These are phyloP conservation scores for Pseudonectria foliicola DNA, from an alignment of 2,329 filamentous ascomycete genomes.

Conservation along the genomic window DNA sequence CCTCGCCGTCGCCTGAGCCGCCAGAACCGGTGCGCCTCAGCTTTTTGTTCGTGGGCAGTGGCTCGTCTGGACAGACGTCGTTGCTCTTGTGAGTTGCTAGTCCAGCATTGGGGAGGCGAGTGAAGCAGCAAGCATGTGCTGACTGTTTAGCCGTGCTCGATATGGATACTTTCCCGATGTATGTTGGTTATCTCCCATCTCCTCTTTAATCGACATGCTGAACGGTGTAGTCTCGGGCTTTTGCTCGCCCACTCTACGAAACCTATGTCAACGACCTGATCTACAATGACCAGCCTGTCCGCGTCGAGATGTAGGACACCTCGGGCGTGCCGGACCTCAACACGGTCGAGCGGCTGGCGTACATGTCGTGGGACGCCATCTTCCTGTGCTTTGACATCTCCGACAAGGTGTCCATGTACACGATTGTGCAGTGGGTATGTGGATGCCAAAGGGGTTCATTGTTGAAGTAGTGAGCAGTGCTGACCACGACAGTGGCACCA, in stretches of 20 bases:
- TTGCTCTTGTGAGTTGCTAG: constrained; percentile 28
- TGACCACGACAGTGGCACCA: constrained; percentile 23
- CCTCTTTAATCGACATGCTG: constrained; percentile 1
- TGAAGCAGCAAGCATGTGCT: neutral
- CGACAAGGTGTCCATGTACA: constrained; percentile 26
- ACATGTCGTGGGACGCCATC: constrained; percentile 30
- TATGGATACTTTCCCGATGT: constrained; percentile 33
- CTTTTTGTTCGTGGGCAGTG: constrained; percentile 31
- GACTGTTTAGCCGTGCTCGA: constrained; percentile 25
- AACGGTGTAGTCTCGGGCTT: constrained; percentile 23
- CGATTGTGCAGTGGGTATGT: constrained; percentile 30
- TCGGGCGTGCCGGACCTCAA: constrained; percentile 32
- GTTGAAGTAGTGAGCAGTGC: no score
- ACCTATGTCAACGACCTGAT: constrained; percentile 24
- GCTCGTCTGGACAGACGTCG: constrained; percentile 28
- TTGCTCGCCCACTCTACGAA: constrained; percentile 29
- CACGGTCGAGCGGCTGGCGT: constrained; percentile 26
- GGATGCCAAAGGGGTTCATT: fast-evolving
- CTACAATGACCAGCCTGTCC: constrained; percentile 19
- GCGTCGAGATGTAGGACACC: constrained; percentile 33
- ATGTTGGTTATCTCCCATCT: constrained; percentile 6
- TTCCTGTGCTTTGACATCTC: constrained; percentile 34
- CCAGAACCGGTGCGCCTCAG: constrained; percentile 22
- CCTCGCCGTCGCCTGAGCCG: constrained; percentile 7
- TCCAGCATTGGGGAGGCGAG: no score